Base-by-base conservation (phyloP, 2,329 filamentous ascomycete species). In the Colletotrichum lentis region DNA sequence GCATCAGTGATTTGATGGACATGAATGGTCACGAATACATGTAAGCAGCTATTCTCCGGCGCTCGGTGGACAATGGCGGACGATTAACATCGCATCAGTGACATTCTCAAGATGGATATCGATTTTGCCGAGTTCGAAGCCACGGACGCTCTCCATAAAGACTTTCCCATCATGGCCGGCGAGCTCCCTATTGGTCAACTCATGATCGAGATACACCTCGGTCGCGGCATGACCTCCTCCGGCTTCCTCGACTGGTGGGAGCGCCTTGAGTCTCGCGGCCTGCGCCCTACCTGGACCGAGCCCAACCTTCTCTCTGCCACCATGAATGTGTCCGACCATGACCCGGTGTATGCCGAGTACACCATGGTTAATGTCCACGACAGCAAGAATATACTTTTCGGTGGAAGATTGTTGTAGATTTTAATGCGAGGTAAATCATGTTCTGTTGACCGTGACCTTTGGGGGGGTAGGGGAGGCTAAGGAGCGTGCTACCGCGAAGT, bases 21-120 rank as follows among this genome's bases (percentile, higher is more conserved):
- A 72, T 70, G 69, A 80, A 81, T 64, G 75, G 76, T 7, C 78
- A 80, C 63, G 73, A 76, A 31, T 79, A 78, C 69, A 75, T 81
- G 72, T 74, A 59, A 31, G 71, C 57, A n/a, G 7, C 10, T 46
- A 16, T 11, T 27, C 24, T 1, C 5, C 24, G 31, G 31, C 31
- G 7, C 18, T 43, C 8, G 41, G n/a, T 8, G 16, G 1, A 22
- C 37, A 37, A 11, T 3, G 12, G 10, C 39, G 14, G 14, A 16
- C 5, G 4, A 50, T 64, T 72, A 52, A 70, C 59, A 46, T 24
- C 11, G 41, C 20, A 43, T 39, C 59, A 77, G 76, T 58, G 79
- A 81, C 69, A 75, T 81, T 22, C 62, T 80, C 44, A 80, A 80
- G 71, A 80, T 80, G 67, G 79, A 81, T 69, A 77, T 80, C 50